Base-by-base conservation (phyloP, 164 flowering plant genomes). In the Cinnamomum chago region DNA sequence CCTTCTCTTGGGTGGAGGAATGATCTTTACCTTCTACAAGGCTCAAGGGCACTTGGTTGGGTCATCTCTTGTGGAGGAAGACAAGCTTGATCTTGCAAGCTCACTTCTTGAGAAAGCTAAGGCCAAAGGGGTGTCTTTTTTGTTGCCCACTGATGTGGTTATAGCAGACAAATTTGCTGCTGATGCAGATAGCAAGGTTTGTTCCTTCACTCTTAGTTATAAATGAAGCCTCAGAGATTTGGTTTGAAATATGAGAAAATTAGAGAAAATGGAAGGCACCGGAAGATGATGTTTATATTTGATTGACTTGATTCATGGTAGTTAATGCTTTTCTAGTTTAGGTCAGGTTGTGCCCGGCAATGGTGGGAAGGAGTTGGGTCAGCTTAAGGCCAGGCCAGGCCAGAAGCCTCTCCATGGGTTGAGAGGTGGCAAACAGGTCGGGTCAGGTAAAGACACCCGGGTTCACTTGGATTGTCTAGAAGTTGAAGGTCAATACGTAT, bases 21-120 rank as follows among this genome's bases (percentile, higher is more conserved):
- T 93, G 98, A 91, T 91, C 77, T 93, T 88, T 66, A 93, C 97
- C 17, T 93, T 93, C 73, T 91, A 91, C 92, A 90, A 91, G 87
- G 97, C 97, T 66, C 95, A 90, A 81, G 93, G 95, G 0, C 50
- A 62, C 33, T 71, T 87, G 4, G 95, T 93, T 66, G 98, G 98
- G 33, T 87, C 93, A 7, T 93, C 95, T 52, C 96, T 93, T 73
- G 98, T 93, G 50, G 98, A 93, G 81, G 94, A 87, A 76, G 97
- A 93, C 85, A 93, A 90, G 81, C 90, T 91, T 66, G 88, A 83
- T 14, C 96, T 93, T 79, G 98, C 96, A 18, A 85, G 84, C 2
- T 73, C 93, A 2, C 94, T 93, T 68, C 73, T 91, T 52, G 92
- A 86, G 84, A 93, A 93, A 81, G 96, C 98, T 70, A 93, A 91